Evolutionary conservation across 345 rosid species (phyloP), one percentile per base, ranked within the genome.

Genomic region (Theobroma cacao): DNA sequence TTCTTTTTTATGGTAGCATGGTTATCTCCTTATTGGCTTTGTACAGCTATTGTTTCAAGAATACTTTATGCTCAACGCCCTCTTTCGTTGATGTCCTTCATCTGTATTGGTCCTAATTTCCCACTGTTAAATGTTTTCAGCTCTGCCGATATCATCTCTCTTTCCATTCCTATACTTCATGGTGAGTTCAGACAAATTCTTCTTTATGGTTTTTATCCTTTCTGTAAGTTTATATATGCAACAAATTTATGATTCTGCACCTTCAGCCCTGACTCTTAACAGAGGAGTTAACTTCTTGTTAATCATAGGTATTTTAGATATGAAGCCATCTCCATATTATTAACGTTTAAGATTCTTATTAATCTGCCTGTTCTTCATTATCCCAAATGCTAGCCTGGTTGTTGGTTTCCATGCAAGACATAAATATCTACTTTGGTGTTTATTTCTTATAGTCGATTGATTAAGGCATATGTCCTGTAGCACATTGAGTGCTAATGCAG

Each of bases 111-210:
- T 33, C 18, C 71, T 85, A 55, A 10, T 60, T 20, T 75, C 31
- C 58, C 63, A 50, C 50, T 72, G 28, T 67, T 33, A 10, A 55
- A 63, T 76, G 74, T 64, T 90, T 86, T 83, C 92, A 96, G 99
- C 95, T 24, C 84, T 94, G 83, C 97, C 98, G 14, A 90, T 92
- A 79, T 90, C 95, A 28, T 90, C 97, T 74, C 90, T 96, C 20
- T 96, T 96, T 74, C 98, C 99, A 0, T 96, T 91, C 74, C 88
- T 96, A 73, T 96, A 96, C 72, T 96, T 91, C 82, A 91, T 93
- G 98, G 98, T 93, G 77, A 92, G 97, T 88, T 50, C 18, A 3
- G 11, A 60, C 6, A 33, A 33, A 5, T 73, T 53, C 22, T 12
- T 30, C 8, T 14, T 48, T 70, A 8, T 28, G 34, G 7, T 1